These are phyloP conservation scores for Yamadazyma membranifaciens DNA, from an alignment of 1,139 yeast genomes.

Conservation along the genomic window DNA sequence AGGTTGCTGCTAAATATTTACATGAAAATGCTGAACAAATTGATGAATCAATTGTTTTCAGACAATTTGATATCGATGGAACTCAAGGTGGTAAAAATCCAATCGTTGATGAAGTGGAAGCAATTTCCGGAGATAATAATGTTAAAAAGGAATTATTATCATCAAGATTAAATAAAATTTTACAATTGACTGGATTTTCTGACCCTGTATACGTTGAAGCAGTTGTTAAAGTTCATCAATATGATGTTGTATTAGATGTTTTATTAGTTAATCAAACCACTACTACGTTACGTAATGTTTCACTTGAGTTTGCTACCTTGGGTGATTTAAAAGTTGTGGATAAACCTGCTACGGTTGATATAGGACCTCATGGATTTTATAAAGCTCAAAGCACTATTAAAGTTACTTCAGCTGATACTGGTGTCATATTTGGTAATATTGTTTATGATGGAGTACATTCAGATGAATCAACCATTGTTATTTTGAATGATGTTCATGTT, in stretches of 20 bases:
- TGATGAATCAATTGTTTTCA: constrained; percentile 78
- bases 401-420: constrained; percentile 97
- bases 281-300: constrained; percentile 83
- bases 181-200: constrained; percentile 93
- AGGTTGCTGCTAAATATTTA: constrained; percentile 56
- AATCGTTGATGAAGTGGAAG: constrained; percentile 50
- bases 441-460: constrained; percentile 96
- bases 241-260: constrained; percentile 92
- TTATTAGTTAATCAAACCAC: constrained; percentile 92
- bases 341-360: constrained; percentile 86
- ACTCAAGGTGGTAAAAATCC: constrained; percentile 27
- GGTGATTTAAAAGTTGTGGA: constrained; percentile 96
- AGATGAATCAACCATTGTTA: constrained; percentile 84
- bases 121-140: constrained; percentile 37
- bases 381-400: constrained; percentile 85
- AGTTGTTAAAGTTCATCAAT: constrained; percentile 89
- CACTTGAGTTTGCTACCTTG: constrained; percentile 93
- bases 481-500: constrained; percentile 90
- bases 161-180: constrained; percentile 82
- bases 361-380: constrained; percentile 96
- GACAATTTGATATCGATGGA: constrained; percentile 69
- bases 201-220: constrained; percentile 99
- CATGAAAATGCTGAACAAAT: constrained; percentile 74
- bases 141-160: constrained; percentile 57
- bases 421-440: constrained; percentile 95